These are phyloP conservation scores for Melampsora americana DNA, from an alignment of 1,284 basidiomycete species.

Conservation along the genomic window DNA sequence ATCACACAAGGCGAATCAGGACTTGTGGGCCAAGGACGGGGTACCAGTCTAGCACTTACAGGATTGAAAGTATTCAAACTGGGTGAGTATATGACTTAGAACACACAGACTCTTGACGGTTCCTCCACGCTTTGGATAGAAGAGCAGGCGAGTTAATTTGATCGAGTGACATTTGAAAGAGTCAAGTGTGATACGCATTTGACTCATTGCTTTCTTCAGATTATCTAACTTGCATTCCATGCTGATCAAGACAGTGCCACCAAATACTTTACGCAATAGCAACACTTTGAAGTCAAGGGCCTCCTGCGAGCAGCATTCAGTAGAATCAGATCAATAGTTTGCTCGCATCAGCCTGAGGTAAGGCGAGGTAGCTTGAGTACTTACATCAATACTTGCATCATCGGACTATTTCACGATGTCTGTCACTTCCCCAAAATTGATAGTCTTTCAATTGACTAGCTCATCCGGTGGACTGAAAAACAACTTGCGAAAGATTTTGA, in stretches of 20 bases:
- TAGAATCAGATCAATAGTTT: no score
- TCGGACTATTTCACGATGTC: no score
- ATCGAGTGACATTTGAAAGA: background rate
- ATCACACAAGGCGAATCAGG: background rate
- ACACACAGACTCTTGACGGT: background rate
- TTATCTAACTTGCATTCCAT: background rate
- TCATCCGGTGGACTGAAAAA: no score
- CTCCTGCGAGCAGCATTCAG: no score
- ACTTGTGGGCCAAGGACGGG: background rate
- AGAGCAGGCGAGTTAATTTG: background rate
- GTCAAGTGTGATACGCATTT: background rate
- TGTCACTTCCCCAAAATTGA: no score
- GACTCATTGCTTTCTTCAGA: slow-evolving; percentile 1
- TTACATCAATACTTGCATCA: no score
- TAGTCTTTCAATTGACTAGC: no score
- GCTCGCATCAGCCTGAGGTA: no score
- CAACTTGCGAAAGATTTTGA: no score
- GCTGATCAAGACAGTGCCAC: background rate
- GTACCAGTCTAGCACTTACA: background rate
- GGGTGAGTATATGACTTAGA: background rate
- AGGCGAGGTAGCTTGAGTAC: no score
- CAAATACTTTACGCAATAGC: background rate
- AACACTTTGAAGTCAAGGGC: background rate
- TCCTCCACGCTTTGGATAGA: background rate
- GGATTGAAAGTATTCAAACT: background rate